These are phyloP conservation scores for Oryza brachyantha DNA, from an alignment of 176 grass and related monocot species.

Conservation along the genomic window DNA sequence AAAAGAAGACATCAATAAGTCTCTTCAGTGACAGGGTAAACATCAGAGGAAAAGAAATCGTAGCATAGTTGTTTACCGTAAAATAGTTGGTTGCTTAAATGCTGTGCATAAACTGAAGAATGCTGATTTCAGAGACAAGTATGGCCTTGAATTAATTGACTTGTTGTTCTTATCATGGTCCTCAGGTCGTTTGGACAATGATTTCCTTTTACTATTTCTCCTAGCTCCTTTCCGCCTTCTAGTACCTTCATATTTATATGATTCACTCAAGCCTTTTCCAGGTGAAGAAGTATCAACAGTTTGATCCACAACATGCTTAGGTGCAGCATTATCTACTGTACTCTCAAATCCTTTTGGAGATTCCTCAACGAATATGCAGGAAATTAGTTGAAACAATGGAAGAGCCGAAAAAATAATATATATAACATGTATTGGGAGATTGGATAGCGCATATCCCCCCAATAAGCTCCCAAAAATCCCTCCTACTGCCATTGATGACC, in stretches of 20 bases:
- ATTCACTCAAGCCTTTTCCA: constrained; percentile 25
- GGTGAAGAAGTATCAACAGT: constrained; percentile 7
- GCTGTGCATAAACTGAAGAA: constrained; percentile 46
- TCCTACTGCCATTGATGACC: constrained; percentile 75
- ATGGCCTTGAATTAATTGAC: constrained; percentile 14
- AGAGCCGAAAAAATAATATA: constrained; percentile 64
- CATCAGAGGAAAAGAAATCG: constrained; percentile 8
- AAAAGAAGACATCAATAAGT: constrained; percentile 23
- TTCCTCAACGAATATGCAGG: constrained; percentile 63
- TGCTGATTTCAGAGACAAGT: constrained; percentile 55
- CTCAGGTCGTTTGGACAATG: constrained; percentile 24
- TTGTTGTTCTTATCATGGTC: constrained; percentile 23
- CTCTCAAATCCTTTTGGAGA: constrained; percentile 33
- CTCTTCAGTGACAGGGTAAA: constrained; percentile 11
- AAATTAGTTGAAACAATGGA: constrained; percentile 62
- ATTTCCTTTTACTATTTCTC: constrained; percentile 49
- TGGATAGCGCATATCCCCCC: constrained; percentile 73
- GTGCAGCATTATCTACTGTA: not conserved
- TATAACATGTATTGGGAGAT: constrained; percentile 59
- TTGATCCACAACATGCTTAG: constrained; percentile 28
- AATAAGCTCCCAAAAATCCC: constrained; percentile 72
- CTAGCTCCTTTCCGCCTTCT: constrained; percentile 38
- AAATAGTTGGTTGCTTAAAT: constrained; percentile 64
- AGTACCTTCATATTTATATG: constrained; percentile 27
- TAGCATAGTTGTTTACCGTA: constrained; percentile 45